These are phyloP conservation scores for Lipomyces starkeyi DNA, from an alignment of 805 yeast species.

Conservation along the genomic window DNA sequence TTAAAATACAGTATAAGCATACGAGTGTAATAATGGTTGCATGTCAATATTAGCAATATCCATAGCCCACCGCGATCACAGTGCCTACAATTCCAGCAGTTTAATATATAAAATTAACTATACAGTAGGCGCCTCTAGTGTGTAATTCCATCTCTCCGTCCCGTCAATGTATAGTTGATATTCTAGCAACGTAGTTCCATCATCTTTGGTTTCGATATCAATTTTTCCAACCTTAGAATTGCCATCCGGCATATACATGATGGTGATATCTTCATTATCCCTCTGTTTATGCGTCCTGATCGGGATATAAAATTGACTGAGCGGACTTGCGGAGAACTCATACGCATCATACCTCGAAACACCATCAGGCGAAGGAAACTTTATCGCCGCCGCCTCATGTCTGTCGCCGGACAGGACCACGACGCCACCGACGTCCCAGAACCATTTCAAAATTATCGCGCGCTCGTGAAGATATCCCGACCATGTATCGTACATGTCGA, in stretches of 20 bases:
- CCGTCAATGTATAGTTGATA: constrained; percentile 33
- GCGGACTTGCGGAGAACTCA: constrained; percentile 41
- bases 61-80: neutral
- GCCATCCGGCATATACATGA: constrained; percentile 38
- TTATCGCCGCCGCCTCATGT: constrained; percentile 41
- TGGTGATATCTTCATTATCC: constrained; percentile 35
- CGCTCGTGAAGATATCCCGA: constrained; percentile 40
- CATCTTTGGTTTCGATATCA: constrained; percentile 21
- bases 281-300: constrained; percentile 31
- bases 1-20: neutral
- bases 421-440: constrained; percentile 33
- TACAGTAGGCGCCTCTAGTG: neutral
- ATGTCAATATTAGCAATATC: neutral
- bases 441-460: constrained; percentile 19
- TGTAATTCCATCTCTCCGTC: constrained; percentile 24
- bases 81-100: neutral
- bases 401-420: constrained; percentile 39
- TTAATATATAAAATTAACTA: neutral
- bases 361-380: constrained; percentile 35
- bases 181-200: constrained; percentile 11
- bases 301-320: constrained; percentile 40
- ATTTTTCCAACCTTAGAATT: constrained; percentile 37
- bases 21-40: neutral
- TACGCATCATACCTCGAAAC: constrained; percentile 26
- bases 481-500: constrained; percentile 39